Base-by-base conservation (phyloP, 345 rosid species). In the Gossypium thurberi region DNA sequence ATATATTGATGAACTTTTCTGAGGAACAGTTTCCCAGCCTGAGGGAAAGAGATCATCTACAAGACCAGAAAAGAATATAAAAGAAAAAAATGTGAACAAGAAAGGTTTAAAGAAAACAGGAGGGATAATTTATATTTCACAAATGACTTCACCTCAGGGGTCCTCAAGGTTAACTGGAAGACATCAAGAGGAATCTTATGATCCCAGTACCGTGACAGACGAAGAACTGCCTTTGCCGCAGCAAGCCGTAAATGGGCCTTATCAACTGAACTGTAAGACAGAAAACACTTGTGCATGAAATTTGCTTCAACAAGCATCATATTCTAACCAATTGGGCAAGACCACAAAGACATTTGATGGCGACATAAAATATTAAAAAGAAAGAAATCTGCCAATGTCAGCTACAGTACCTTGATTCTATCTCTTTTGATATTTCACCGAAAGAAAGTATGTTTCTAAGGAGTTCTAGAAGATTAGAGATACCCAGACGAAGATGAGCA, bases 181-280 rank as follows among this genome's bases (percentile, higher is more conserved):
- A 89, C 52, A 73, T 92, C 96, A 75, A 89, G 67, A 25, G 99
- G 88, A 78, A 95, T 91, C 82, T 87, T 91, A 60, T 92, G 86
- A 55, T 95, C 98, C 99, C 99, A 95, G 64, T 84, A 91, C 80
- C 82, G 90, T 47, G 98, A 86, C 60, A 95, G 81, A 47, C 94
- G 97, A 84, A 95, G 91, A 84, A 92, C 85, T 26, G 96, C 97
- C 87, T 95, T 95, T 10, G 98, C 98, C 78, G 94, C 84, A 82
- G 99, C 93, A 81, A 95, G 89, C 84, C 81, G 87, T 83, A 95
- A 80, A 80, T 92, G 99, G 67, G 94, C 89, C 84, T 86, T 91
- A 81, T 92, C 98, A 71, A 92, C 89, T 74, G 79, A 79, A 75
- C 99, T 95, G 96, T 76, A 81, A 79, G 68, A 85, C 57, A 18